These are phyloP conservation scores for Neofusicoccum parvum DNA, from an alignment of 2,329 filamentous ascomycete species.

Conservation along the genomic window DNA sequence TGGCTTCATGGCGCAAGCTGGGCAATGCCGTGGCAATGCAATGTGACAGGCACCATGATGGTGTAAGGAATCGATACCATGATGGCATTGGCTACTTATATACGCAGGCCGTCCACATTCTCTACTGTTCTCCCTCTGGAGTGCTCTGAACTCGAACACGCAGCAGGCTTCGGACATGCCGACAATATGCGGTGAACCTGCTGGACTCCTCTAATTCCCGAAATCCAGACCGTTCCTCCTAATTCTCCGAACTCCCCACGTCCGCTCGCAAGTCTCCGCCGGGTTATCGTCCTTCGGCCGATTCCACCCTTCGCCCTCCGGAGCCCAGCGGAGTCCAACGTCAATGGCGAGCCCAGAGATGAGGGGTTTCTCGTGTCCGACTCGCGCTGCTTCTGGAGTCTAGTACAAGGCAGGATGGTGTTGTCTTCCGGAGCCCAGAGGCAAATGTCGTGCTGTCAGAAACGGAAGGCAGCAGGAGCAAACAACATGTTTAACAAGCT, in stretches of 20 bases:
- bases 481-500: background rate
- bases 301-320: background rate
- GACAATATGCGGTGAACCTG: too few species aligned
- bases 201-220: too few species aligned
- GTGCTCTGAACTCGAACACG: too few species aligned
- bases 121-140: background rate
- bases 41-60: background rate
- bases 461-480: background rate
- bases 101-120: background rate
- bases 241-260: too few species aligned
- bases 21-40: background rate
- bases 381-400: background rate
- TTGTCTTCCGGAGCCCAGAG: background rate
- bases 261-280: too few species aligned
- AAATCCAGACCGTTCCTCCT: too few species aligned
- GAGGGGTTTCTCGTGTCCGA: background rate
- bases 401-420: slow-evolving; percentile 1
- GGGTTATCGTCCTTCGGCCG: background rate
- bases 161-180: too few species aligned
- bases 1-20: background rate
- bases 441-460: background rate
- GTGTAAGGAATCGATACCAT: background rate
- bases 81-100: slow-evolving; percentile 10
- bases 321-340: background rate
- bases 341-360: background rate